These are phyloP conservation scores for Verticillium albo-atrum DNA, from an alignment of 2,329 filamentous ascomycete species.

Conservation along the genomic window DNA sequence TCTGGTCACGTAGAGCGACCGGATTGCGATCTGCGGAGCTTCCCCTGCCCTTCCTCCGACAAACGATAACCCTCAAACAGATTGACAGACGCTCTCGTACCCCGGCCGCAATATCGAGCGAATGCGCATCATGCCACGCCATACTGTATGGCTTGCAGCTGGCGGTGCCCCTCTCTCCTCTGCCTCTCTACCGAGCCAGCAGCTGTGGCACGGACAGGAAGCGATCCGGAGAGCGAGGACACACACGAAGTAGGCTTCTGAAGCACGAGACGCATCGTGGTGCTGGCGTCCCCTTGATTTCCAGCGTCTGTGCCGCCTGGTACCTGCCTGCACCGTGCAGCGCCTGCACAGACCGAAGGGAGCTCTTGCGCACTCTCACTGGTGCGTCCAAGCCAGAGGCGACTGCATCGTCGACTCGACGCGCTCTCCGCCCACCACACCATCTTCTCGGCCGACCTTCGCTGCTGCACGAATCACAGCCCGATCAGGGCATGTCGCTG, in stretches of 20 bases:
- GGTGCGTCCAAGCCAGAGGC: not conserved
- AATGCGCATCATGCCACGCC: not conserved
- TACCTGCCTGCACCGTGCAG: slow-evolving; percentile 10
- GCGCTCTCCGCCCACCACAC: slow-evolving; percentile 6
- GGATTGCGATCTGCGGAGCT: not conserved
- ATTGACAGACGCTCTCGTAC: not conserved
- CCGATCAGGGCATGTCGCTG: not conserved
- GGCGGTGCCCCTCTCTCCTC: not conserved
- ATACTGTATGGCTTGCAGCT: not conserved
- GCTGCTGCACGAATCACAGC: slow-evolving; percentile 11
- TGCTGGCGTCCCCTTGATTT: not conserved
- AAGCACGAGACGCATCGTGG: not conserved
- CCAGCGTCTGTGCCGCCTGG: not conserved
- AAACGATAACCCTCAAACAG: not conserved
- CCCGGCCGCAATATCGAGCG: not conserved
- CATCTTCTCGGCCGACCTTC: slow-evolving; percentile 8
- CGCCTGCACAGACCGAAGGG: not conserved
- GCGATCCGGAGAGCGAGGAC: slow-evolving; percentile 1
- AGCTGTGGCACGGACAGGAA: not conserved
- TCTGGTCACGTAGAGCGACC: not conserved
- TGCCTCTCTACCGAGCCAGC: not conserved
- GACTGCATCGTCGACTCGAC: slow-evolving; percentile 1
- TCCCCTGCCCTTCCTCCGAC: not conserved
- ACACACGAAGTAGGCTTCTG: slow-evolving; percentile 2
- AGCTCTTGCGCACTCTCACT: slow-evolving; percentile 1